Percentiles rank a stretch among this genome's conserved stretches.
phyloP scores from a whole-genome alignment of 306 rosid species.

The Prunus padus region DNA sequence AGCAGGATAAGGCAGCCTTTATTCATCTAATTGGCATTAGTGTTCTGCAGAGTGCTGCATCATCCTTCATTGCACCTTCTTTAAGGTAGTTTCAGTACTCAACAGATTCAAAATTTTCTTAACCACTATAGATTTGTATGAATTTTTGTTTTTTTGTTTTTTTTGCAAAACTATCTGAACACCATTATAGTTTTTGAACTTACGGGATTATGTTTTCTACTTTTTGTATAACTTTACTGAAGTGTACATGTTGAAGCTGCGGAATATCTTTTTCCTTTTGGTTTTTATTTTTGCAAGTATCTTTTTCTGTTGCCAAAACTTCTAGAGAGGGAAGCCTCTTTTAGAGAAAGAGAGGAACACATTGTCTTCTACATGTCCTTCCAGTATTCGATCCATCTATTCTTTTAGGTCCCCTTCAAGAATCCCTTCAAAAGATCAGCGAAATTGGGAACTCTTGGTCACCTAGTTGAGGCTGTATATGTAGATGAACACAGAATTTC shows the following conservation, averaged over 20 bases:
- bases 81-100: slow-evolving; percentile 51
- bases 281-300: not conserved
- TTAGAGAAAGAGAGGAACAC: not conserved
- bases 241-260: not conserved
- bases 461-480: not conserved
- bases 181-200: not conserved
- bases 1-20: slow-evolving; percentile 83
- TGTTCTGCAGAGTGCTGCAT: slow-evolving; percentile 80
- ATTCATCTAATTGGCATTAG: slow-evolving; percentile 65
- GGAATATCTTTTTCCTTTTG: not conserved
- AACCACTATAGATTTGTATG: not conserved
- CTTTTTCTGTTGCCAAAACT: not conserved
- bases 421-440: not conserved
- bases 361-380: not conserved
- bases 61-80: slow-evolving; percentile 86
- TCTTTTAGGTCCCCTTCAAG: not conserved
- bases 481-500: not conserved
- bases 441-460: not conserved
- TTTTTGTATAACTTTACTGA: not conserved
- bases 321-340: not conserved
- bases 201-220: not conserved
- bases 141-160: not conserved
- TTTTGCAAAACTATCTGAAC: not conserved
- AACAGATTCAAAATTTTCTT: not conserved
- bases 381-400: not conserved